phyloP scores from a whole-genome alignment of 345 rosid species.

The Pistacia vera region DNA sequence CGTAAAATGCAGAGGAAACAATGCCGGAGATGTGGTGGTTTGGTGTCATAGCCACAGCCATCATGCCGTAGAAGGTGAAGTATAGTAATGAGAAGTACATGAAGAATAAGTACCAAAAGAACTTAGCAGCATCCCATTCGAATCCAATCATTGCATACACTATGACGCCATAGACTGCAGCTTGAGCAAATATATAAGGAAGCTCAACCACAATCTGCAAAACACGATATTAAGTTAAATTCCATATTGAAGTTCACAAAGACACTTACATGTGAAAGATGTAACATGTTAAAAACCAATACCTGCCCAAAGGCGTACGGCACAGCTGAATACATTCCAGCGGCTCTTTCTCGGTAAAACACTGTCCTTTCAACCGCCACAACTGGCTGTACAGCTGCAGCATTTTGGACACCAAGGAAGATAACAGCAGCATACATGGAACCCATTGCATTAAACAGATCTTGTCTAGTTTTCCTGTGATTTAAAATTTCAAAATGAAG shows the following conservation, averaged over 20 bases:
- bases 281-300: constrained; percentile 23
- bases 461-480: constrained; percentile 30
- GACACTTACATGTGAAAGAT: not conserved
- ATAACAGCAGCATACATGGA: constrained; percentile 47
- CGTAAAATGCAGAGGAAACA: constrained; percentile 8
- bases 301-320: constrained; percentile 31
- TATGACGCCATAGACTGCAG: constrained; percentile 5
- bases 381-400: constrained; percentile 50
- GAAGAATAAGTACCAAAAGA: constrained; percentile 17
- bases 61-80: constrained; percentile 25
- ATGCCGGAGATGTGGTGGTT: constrained; percentile 16
- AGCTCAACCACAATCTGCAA: constrained; percentile 24
- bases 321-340: constrained; percentile 55
- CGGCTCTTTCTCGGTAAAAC: constrained; percentile 61
- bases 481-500: not conserved
- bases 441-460: constrained; percentile 55
- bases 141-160: constrained; percentile 27
- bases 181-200: constrained; percentile 19
- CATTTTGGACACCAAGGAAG: constrained; percentile 62
- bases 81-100: constrained; percentile 19
- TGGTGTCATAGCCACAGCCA: constrained; percentile 23
- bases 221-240: not conserved
- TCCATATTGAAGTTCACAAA: not conserved
- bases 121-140: constrained; percentile 12
- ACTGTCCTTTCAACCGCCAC: constrained; percentile 55